Base-by-base conservation (phyloP, 2,329 filamentous ascomycete genomes). In the Trichoderma asperellum region DNA sequence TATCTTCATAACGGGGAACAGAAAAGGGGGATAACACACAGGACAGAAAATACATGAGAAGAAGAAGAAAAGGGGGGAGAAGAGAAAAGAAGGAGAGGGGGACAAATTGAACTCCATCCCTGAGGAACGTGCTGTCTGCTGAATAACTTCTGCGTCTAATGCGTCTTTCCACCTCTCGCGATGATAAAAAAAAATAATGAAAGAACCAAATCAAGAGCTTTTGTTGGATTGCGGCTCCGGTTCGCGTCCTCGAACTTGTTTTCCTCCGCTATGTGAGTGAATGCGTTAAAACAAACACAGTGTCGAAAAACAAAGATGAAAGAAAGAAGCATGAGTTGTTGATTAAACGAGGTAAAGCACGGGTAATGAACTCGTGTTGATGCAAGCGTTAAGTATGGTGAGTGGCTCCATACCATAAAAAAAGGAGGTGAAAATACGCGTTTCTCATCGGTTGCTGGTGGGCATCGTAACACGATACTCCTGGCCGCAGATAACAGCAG, bases 11-110 rank as follows among this genome's bases (percentile, higher is more conserved):
- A 57, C 56, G 43, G 43, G 32, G 53, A 47, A 70, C 63, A 61
- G 52, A 40, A 37, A 60, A 27, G 57, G 53, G 32, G 37, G 58
- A 40, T 27, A 40, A 59, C 27, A 69, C 59, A 64, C 70, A 66
- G 57, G 65, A 49, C 18, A 62, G 62, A 63, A 64, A 49, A 57
- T 47, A 40, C 52, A 58, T 59, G 37, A 55, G 5, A 65, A 49
- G 59, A 66, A 55, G 57, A 62, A 65, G 53, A 34, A 61, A 68
- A 69, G 69, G 47, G 43, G 47, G 68, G 70, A 70, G 24, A 72
- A 67, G 58, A 47, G 21, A 40, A 14, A 53, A 52, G 21, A 53
- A n/a, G 14, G 34, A 60, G 52, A 60, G 69, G n/a, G 72, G 65
- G 60, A 35, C 11, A 27, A 21, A 37, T 49, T 16, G 14, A 64